phyloP scores from a whole-genome alignment of 2,329 filamentous ascomycete genomes.

The Aspergillus sp. region DNA sequence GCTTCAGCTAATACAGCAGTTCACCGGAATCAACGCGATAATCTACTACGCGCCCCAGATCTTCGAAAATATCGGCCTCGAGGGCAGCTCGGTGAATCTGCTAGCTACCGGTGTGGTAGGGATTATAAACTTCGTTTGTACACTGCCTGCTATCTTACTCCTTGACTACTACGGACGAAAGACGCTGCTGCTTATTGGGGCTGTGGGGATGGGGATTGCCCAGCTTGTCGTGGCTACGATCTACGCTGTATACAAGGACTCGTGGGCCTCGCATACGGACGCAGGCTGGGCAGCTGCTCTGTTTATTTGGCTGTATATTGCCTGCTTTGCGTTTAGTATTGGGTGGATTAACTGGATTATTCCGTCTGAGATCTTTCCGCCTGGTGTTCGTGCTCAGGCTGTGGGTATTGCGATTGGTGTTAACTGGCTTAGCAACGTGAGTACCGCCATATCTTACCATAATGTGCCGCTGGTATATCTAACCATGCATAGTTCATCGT shows the following conservation, averaged over 20 bases:
- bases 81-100: conserved; percentile 22
- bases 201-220: conserved; percentile 66
- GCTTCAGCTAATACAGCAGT: conserved; percentile 31
- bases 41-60: conserved; percentile 52
- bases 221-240: conserved; percentile 63
- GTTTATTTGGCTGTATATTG: conserved; percentile 64
- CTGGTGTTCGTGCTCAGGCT: neutral
- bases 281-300: conserved; percentile 53
- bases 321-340: conserved; percentile 56
- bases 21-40: conserved; percentile 46
- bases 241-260: neutral
- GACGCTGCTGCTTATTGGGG: conserved; percentile 43
- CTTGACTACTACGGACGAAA: conserved; percentile 35
- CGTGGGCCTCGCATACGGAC: conserved; percentile 29
- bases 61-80: conserved; percentile 29
- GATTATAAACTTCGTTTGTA: neutral
- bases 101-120: neutral
- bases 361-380: conserved; percentile 1
- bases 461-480: neutral
- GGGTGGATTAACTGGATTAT: neutral
- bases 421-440: conserved; percentile 1
- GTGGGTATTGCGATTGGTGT: neutral
- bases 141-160: conserved; percentile 32
- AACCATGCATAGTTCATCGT: neutral
- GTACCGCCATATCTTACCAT: too few relatives aligned